Evolutionary conservation across 1,284 basidiomycete genomes (phyloP).

Genomic region (Ustilago shanxiensis): DNA sequence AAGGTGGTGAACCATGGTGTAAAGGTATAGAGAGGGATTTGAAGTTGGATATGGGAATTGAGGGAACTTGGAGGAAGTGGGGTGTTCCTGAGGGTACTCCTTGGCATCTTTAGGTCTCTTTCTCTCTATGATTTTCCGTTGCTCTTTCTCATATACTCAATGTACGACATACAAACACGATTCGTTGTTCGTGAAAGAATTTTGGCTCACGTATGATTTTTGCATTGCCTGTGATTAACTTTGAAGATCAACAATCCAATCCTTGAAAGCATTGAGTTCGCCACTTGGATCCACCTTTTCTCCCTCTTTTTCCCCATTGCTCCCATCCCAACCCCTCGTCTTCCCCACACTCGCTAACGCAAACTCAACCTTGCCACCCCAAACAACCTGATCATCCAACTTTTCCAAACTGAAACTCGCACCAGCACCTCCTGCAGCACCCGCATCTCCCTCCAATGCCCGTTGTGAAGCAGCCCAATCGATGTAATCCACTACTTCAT

Average conservation of each 20-base stretch:
- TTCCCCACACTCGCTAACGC: slow-evolving; percentile 57
- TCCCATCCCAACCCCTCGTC: slow-evolving; percentile 27
- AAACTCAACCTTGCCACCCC: slow-evolving; percentile 50
- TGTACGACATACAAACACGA: not conserved
- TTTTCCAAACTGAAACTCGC: slow-evolving; percentile 49
- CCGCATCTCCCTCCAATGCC: not conserved
- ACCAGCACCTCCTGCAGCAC: slow-evolving; percentile 6
- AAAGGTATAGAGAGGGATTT: slow-evolving; percentile 33
- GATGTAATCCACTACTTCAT: slow-evolving; percentile 62
- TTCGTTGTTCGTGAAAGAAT: too few species aligned
- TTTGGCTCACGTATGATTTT: too few species aligned
- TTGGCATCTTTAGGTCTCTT: slow-evolving; percentile 29
- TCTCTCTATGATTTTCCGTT: too few species aligned
- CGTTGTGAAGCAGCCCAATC: slow-evolving; percentile 41
- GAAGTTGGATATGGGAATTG: slow-evolving; percentile 36
- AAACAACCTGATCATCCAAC: slow-evolving; percentile 59
- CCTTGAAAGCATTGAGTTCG: slow-evolving; percentile 25
- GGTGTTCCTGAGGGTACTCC: slow-evolving; percentile 40
- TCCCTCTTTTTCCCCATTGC: not conserved
- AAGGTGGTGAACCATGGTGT: slow-evolving; percentile 12
- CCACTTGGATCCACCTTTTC: slow-evolving; percentile 13
- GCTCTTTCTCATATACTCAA: not conserved
- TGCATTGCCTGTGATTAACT: slow-evolving; percentile 4
- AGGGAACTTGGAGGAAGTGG: slow-evolving; percentile 24
- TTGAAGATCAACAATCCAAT: slow-evolving; percentile 48